Percentiles rank a stretch among this genome's conserved stretches.
Conservation (phyloP, 2,329 filamentous ascomycete genomes). For the Rutstroemia sp. region DNA sequence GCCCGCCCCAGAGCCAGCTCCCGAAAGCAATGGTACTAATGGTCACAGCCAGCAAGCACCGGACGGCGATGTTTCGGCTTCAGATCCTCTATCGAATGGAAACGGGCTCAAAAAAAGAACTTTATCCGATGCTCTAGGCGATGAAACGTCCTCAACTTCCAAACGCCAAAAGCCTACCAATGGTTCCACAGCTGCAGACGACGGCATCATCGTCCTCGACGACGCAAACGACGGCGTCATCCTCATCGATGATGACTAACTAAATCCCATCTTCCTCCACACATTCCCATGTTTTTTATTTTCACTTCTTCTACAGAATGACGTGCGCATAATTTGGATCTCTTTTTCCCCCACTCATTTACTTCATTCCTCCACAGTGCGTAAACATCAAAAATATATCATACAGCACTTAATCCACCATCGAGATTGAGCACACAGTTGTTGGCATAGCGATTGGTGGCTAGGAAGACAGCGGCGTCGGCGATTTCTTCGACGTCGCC, state of each 20-base stretch:
- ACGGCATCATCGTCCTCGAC: slow-evolving; percentile 26
- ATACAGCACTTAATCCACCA: slow-evolving; percentile 68
- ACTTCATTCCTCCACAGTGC: not conserved
- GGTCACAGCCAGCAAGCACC: not conserved
- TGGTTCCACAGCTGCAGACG: slow-evolving; percentile 29
- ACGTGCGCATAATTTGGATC: not conserved
- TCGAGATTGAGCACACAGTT: slow-evolving; percentile 83
- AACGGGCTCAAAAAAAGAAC: slow-evolving; percentile 25
- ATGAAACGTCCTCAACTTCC: slow-evolving; percentile 10
- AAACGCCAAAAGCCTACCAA: slow-evolving; percentile 32
- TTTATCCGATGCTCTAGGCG: slow-evolving; percentile 18
- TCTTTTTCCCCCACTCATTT: not conserved
- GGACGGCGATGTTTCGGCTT: not conserved
- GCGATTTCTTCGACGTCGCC: slow-evolving; percentile 66
- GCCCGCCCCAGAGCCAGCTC: slow-evolving; percentile 4
- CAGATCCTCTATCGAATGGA: slow-evolving; percentile 3
- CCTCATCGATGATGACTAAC: slow-evolving; percentile 55
- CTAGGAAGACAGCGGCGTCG: slow-evolving; percentile 74
- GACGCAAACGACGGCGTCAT: slow-evolving; percentile 51
- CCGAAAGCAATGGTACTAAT: slow-evolving; percentile 12
- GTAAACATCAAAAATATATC: slow-evolving; percentile 18
- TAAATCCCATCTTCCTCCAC: not conserved
- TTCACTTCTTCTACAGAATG: not conserved
- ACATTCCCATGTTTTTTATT: not conserved
- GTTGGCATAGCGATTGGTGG: slow-evolving; percentile 72